Evolutionary conservation across 2,329 filamentous ascomycete genomes (phyloP).

Genomic region (Aspergillus hiratsukae): DNA sequence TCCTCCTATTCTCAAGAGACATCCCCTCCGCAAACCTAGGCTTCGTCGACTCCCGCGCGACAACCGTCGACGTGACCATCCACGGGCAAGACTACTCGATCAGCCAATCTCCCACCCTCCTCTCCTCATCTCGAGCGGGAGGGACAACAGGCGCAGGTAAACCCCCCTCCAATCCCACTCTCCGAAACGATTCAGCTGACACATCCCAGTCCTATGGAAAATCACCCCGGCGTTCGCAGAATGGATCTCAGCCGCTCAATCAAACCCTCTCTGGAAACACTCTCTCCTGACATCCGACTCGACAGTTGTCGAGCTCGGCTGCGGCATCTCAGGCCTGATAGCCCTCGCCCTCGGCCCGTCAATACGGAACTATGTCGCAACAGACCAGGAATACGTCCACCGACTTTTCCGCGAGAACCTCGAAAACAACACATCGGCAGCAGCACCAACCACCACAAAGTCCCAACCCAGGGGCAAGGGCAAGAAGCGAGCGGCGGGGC

Average conservation of each 20-base stretch:
- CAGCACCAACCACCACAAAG: not conserved
- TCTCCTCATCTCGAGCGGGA: conserved; percentile 68
- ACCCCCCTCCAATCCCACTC: not conserved
- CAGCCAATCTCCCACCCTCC: conserved; percentile 75
- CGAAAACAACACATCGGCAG: conserved; percentile 34
- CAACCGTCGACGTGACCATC: conserved; percentile 63
- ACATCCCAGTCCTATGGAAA: conserved; percentile 72
- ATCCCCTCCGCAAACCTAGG: conserved; percentile 75
- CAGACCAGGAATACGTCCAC: conserved; percentile 82
- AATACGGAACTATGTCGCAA: conserved; percentile 67
- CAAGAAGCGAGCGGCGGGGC: conserved; percentile 8
- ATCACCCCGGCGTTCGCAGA: conserved; percentile 77
- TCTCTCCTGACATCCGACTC: conserved; percentile 53
- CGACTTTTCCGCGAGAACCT: conserved; percentile 75
- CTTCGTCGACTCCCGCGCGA: conserved; percentile 71
- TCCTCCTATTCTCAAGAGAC: conserved; percentile 74
- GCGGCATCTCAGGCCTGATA: conserved; percentile 78
- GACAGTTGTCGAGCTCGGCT: conserved; percentile 75
- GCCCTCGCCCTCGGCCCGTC: conserved; percentile 62
- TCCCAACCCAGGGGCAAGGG: conserved; percentile 1
- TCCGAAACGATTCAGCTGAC: not conserved
- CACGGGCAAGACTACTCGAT: conserved; percentile 68
- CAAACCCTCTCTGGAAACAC: conserved; percentile 59
- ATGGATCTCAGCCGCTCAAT: conserved; percentile 60
- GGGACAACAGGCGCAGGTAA: conserved; percentile 69